A percentile compares a stretch with the other conserved stretches of the same genome.
These are phyloP conservation scores for Hsuehochloa calcarea DNA, from an alignment of 176 grass and related monocot genomes.

Conservation along the genomic window DNA sequence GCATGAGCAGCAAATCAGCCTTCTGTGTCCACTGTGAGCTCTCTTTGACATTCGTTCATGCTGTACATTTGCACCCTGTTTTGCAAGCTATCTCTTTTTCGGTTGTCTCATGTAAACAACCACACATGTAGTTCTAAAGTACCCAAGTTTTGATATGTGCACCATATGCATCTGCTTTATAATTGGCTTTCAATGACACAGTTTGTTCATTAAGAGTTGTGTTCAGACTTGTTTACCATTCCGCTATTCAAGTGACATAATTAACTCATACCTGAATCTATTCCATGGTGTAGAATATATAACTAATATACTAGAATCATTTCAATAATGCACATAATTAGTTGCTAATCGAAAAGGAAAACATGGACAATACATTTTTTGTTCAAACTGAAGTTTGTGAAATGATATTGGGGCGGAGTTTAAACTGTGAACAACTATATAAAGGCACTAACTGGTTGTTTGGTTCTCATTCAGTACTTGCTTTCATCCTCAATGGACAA, in stretches of 20 bases:
- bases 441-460: background rate
- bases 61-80: background rate
- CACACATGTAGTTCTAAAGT: background rate
- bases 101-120: background rate
- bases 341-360: background rate
- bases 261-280: background rate
- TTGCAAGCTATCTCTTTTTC: background rate
- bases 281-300: background rate
- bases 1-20: background rate
- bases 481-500: slow-evolving; percentile 99
- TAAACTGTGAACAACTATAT: background rate
- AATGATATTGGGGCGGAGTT: background rate
- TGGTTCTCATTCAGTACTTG: slow-evolving; percentile 58
- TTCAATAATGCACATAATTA: background rate
- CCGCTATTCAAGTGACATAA: background rate
- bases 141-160: background rate
- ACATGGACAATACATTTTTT: background rate
- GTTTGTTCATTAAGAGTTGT: background rate
- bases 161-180: background rate
- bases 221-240: background rate
- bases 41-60: slow-evolving; percentile 9
- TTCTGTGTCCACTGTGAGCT: background rate
- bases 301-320: background rate
- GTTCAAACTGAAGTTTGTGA: background rate
- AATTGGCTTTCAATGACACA: background rate